Evolutionary conservation across 164 flowering plant species (phyloP), one percentile per base, ranked within the genome.

Genomic region (Sedum album): DNA sequence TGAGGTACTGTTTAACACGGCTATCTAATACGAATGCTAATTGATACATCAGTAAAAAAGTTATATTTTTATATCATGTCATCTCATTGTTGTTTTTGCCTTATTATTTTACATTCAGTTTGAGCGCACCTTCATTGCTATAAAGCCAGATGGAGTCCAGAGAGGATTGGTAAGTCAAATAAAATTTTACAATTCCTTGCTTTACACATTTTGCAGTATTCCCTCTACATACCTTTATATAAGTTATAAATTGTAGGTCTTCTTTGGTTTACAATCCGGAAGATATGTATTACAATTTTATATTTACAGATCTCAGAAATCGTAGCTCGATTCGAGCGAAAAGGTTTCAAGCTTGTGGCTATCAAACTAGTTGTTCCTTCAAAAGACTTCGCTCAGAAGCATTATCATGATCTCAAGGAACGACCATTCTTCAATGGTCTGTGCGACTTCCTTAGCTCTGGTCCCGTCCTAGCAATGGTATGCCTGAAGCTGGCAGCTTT

Each of bases 61-160:
- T 17, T 2, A 38, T 60, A 13, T 21, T 17, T 5, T 41, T 20
- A 53, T n/a, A 1, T 53, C 66, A 31, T 36, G 30, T 49, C 21
- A 4, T 11, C 41, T 18, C 21, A 5, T n/a, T 33, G 33, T 61
- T 67, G 25, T 57, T 26, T n/a, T 53, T 70, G 38, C 39, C 28
- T 66, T 7, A 35, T 35, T 7, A 3, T 35, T 65, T 14, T 72
- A 18, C 66, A 28, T 73, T 25, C 76, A 91, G 97, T 61, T 94
- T 83, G 99, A 94, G 80, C 86, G 91, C 53, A 94, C 96, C 70
- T 94, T 94, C 79, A 94, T 94, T 75, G 96, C 97, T 49, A 94
- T 91, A 76, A 91, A 94, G 81, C 99, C 97, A 60, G 99, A 94
- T 81, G 99, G 99, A 78, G 97, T 94, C 53, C 99, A 94, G 75